Conservation (phyloP, 129 eudicot genomes). For the Arctium minus region DNA sequence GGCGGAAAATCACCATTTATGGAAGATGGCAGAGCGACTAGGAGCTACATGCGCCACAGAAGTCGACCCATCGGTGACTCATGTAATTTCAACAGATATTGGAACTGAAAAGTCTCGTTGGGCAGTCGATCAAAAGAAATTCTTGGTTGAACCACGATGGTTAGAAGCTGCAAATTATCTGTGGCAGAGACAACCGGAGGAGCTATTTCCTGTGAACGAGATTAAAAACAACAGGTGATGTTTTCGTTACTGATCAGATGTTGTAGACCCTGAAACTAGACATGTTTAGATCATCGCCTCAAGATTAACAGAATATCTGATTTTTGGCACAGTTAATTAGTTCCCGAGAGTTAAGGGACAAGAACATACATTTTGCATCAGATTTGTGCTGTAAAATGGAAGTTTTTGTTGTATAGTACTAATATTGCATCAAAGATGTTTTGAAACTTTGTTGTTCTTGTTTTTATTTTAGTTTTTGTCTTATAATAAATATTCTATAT, state of each 20-base stretch:
- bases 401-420: background rate
- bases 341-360: background rate
- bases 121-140: conserved; percentile 56
- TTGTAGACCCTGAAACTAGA: background rate
- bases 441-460: background rate
- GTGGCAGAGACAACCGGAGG: conserved; percentile 72
- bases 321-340: background rate
- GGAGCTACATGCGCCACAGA: conserved; percentile 68
- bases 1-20: conserved; percentile 47
- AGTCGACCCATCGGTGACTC: conserved; percentile 58
- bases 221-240: conserved; percentile 18
- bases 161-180: conserved; percentile 57
- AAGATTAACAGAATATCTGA: background rate
- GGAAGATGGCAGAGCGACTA: conserved; percentile 74
- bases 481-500: too few species aligned
- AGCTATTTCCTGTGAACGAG: conserved; percentile 44
- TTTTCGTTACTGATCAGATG: background rate
- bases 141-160: conserved; percentile 67
- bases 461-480: too few species aligned
- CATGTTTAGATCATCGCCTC: background rate
- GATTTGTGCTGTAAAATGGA: background rate
- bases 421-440: background rate
- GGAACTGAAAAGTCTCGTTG: conserved; percentile 63
- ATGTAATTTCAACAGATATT: conserved; percentile 58
- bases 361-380: background rate